A percentile compares a stretch with the other conserved stretches of the same genome.
Conservation (phyloP, 768 basidiomycete genomes). For the Kwoniella sp. region DNA sequence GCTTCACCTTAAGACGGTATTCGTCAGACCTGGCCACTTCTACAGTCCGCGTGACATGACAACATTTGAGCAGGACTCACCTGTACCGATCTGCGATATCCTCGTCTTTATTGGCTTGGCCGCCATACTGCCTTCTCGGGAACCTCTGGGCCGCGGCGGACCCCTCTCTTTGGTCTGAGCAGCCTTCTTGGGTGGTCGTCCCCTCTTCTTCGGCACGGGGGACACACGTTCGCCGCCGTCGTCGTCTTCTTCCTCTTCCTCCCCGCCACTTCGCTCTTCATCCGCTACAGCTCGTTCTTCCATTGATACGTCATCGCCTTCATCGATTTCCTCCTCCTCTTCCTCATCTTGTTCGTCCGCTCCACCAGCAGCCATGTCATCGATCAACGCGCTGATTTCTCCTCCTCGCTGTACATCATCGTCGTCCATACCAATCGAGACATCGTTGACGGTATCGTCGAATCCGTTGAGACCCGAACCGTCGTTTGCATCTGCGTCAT, state of each 20-base stretch:
- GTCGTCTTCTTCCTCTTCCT: constrained; percentile 16
- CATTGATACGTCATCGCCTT: constrained; percentile 33
- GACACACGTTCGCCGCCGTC: constrained; percentile 7
- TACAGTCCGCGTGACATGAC: not conserved
- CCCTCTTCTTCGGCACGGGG: constrained; percentile 9
- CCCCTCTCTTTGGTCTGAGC: constrained; percentile 16
- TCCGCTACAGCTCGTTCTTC: constrained; percentile 25
- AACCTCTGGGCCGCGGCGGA: constrained; percentile 7
- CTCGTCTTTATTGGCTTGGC: constrained; percentile 26
- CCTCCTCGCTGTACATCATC: not conserved
- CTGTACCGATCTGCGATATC: constrained; percentile 21
- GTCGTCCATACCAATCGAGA: constrained; percentile 1
- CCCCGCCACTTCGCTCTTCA: constrained; percentile 6
- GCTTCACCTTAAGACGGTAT: not conserved
- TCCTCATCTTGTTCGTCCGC: constrained; percentile 26
- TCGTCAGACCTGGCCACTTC: too few species aligned
- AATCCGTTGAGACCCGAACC: not conserved
- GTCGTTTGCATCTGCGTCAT: constrained; percentile 12
- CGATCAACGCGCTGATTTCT: constrained; percentile 13
- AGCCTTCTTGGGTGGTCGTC: constrained; percentile 19
- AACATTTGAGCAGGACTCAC: constrained; percentile 6
- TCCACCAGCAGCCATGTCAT: constrained; percentile 20
- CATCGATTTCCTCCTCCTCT: constrained; percentile 22
- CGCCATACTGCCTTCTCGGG: constrained; percentile 14
- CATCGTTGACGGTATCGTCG: constrained; percentile 6